A percentile compares a stretch with the other conserved stretches of the same genome.
phyloP scores from a whole-genome alignment of 805 yeast species.

The Maudiozyma saulgeensis region DNA sequence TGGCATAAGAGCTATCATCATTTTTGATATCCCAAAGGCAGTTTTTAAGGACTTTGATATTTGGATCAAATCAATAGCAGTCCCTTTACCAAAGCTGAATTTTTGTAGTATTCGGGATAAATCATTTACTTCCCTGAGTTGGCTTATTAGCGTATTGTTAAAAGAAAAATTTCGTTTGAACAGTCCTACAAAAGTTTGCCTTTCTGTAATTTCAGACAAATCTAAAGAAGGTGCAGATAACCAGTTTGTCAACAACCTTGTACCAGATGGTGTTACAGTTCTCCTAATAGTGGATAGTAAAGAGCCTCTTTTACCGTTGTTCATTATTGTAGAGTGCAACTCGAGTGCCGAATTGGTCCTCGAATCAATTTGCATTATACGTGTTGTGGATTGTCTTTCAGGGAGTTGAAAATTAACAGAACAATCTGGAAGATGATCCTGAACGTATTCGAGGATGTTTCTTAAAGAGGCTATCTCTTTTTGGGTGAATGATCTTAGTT shows the following conservation, averaged over 20 bases:
- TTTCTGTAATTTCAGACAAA: slow-evolving; percentile 39
- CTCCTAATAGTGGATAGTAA: slow-evolving; percentile 57
- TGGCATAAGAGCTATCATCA: slow-evolving; percentile 11
- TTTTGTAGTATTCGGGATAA: slow-evolving; percentile 52
- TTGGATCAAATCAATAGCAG: slow-evolving; percentile 36
- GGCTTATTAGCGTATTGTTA: slow-evolving; percentile 27
- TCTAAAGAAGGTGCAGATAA: slow-evolving; percentile 68
- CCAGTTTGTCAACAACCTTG: slow-evolving; percentile 75
- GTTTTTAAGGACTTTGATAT: slow-evolving; percentile 34
- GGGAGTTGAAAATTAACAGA: slow-evolving; percentile 62
- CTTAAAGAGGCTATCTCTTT: slow-evolving; percentile 54
- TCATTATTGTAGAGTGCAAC: slow-evolving; percentile 48
- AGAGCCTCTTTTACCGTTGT: slow-evolving; percentile 55
- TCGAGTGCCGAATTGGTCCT: slow-evolving; percentile 72
- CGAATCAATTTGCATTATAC: slow-evolving; percentile 68
- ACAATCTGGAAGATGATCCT: slow-evolving; percentile 63
- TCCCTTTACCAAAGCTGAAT: slow-evolving; percentile 40
- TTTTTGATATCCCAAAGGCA: slow-evolving; percentile 26
- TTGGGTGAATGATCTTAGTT: slow-evolving; percentile 26
- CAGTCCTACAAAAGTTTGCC: slow-evolving; percentile 45
- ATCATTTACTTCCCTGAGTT: slow-evolving; percentile 43
- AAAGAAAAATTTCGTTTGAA: slow-evolving; percentile 30
- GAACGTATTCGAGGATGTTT: slow-evolving; percentile 56
- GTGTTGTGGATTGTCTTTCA: slow-evolving; percentile 39
- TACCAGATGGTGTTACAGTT: slow-evolving; percentile 75